Evolutionary conservation across 73 alveolate species (phyloP), one percentile per base, ranked within the genome.

Genomic region (Diophrys sp.): DNA sequence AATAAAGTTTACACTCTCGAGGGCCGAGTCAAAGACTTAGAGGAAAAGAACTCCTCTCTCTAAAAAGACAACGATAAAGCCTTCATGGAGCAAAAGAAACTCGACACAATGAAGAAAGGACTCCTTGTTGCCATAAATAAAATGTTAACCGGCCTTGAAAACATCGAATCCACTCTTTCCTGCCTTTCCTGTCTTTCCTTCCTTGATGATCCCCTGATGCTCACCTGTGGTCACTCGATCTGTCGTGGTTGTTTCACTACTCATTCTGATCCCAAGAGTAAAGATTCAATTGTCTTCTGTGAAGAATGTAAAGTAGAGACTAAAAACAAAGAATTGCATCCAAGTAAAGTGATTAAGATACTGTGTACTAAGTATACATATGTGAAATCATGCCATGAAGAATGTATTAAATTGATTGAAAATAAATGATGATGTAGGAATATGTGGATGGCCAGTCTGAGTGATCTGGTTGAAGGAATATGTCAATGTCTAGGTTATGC

Each of bases 231-330:
- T 23, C 94, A 87, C 55, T 74, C 88, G 14, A 87, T 87, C 27
- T 87, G 94, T 74, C 44, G 24, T 54, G 27, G 55, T 80, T 87
- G 94, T 56, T 87, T 87, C 54, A 66, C 74, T 11, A 87, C 90
- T 23, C 94, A 87, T 67, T 87, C 94, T 2, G 94, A 87, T 73
- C 94, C 94, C 28, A 87, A 87, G 29, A 87, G 94, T 33, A 80
- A 80, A 44, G 94, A 87, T 71, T 87, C 94, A 23, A 55, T 87
- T 1, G 94, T 87, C 18, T 87, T 87, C 69, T 87, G 94, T 54
- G 94, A 87, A 81, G 94, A 87, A 66, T 87, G 94, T 76, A 87
- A 87, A 70, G 66, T 87, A 14, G 94, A 87, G 55, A 87, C 94
- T 14, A 87, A 87, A 74, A 87, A 87, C 54, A 87, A 87, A 53